A percentile compares a stretch with the other conserved stretches of the same genome.
phyloP scores from a whole-genome alignment of 176 grass and related monocot genomes.

The Triticum timopheevii region DNA sequence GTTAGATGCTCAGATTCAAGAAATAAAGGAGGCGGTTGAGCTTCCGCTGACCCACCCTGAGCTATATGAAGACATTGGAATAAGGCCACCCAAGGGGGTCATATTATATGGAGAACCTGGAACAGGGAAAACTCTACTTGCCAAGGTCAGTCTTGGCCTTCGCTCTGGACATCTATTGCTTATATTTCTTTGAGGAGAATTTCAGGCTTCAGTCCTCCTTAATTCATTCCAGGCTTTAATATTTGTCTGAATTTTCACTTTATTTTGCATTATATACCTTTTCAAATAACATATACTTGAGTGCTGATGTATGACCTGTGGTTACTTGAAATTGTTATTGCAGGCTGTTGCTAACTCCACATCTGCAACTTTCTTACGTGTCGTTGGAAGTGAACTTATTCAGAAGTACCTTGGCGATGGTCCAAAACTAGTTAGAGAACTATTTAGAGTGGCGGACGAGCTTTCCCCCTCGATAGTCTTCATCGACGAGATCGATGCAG shows the following conservation, averaged over 20 bases:
- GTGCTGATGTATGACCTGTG: not conserved
- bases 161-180: not conserved
- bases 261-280: not conserved
- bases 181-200: not conserved
- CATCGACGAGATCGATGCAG: conserved; percentile 88
- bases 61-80: conserved; percentile 91
- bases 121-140: conserved; percentile 84
- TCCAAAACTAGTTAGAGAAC: conserved; percentile 84
- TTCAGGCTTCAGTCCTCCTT: not conserved
- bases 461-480: conserved; percentile 88
- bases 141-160: conserved; percentile 56
- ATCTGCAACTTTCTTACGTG: conserved; percentile 85
- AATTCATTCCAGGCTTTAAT: not conserved
- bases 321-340: conserved; percentile 18
- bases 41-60: conserved; percentile 91
- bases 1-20: conserved; percentile 89
- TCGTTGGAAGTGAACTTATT: conserved; percentile 88
- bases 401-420: conserved; percentile 91
- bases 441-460: conserved; percentile 86
- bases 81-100: conserved; percentile 86
- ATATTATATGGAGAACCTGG: conserved; percentile 89
- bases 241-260: not conserved
- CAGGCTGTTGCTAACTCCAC: conserved; percentile 92
- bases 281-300: not conserved
- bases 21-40: conserved; percentile 93